Base-by-base conservation (phyloP, 768 basidiomycete genomes). In the Tricholoma terreum region DNA sequence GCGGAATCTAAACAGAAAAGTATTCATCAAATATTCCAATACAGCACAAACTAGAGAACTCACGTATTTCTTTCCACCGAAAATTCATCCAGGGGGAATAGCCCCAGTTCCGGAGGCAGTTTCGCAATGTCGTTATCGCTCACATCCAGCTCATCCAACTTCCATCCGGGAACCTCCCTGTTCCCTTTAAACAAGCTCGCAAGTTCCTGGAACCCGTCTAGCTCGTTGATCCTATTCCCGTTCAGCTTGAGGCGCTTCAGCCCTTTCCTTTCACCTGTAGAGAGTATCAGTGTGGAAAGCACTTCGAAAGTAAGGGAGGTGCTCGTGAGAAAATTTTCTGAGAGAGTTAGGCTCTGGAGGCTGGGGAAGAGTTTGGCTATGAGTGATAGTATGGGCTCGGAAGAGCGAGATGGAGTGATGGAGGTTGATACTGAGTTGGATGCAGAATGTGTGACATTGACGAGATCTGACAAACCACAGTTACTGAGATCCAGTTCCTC, bases 61-160 rank as follows among this genome's bases (percentile, higher is more conserved):
- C 68, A 92, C 90, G 78, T 73, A 71, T 94, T 94, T 15, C 91
- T 90, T 64, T 93, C 92, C 34, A 94, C 91, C 62, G 92, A 71
- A 57, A 94, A 84, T 7, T 91, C 85, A 51, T 93, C 91, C 63
- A 93, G 69, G 14, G 90, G 87, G 52, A 93, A 67, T 57, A 91
- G 67, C 24, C 92, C 91, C 48, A 93, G 70, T 66, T 87, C 84
- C 6, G 88, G 72, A 0, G 84, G 85, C 31, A 93, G 69, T 69
- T 80, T 85, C 6, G 78, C 79, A 55, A 94, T 83, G 65, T 90
- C 88, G 61, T 93, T 93, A 65, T 94, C 90, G 61, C 92, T 73
- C 64, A 94, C 60, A 71, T 94, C 92, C 27, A 94, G 69, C 66
- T 93, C 91, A 64, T 93, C 90, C 42, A 93, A 75, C 64, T 82